These are phyloP conservation scores for Verticillium nubilum DNA, from an alignment of 2,329 filamentous ascomycete species.

Conservation along the genomic window DNA sequence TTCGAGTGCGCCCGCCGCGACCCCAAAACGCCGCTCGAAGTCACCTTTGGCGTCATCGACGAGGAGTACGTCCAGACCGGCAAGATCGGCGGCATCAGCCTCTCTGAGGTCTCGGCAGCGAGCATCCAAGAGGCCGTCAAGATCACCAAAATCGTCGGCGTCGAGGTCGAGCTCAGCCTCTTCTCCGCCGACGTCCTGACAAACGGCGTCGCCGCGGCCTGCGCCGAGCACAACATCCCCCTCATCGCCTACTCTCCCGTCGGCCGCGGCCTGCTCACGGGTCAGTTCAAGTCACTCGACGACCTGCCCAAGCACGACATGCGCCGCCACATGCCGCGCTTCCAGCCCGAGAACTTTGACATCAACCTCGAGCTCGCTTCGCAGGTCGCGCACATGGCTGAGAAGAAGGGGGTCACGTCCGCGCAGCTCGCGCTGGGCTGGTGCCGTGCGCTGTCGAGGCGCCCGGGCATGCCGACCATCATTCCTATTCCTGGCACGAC, in stretches of 20 bases:
- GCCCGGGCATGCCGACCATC: slow-evolving; percentile 49
- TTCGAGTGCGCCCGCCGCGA: slow-evolving; percentile 57
- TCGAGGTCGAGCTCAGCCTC: slow-evolving; percentile 50
- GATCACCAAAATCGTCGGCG: slow-evolving; percentile 37
- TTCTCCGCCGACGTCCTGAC: slow-evolving; percentile 40
- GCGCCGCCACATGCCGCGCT: slow-evolving; percentile 46
- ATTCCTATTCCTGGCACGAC: slow-evolving; percentile 65
- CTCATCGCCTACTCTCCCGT: slow-evolving; percentile 70
- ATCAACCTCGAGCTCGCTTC: slow-evolving; percentile 59
- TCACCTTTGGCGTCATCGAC: slow-evolving; percentile 35
- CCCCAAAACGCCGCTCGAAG: slow-evolving; percentile 35
- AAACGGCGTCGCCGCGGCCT: slow-evolving; percentile 49
- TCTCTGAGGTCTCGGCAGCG: slow-evolving; percentile 45
- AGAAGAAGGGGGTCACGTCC: slow-evolving; percentile 53
- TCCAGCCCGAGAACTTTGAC: slow-evolving; percentile 56
- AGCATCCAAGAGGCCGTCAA: slow-evolving; percentile 44
- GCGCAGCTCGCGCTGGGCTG: slow-evolving; percentile 64
- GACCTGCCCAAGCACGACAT: slow-evolving; percentile 52
- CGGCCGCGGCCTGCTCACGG: slow-evolving; percentile 51
- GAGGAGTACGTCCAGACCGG: slow-evolving; percentile 46
- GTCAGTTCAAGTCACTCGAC: slow-evolving; percentile 42
- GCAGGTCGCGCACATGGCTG: slow-evolving; percentile 52
- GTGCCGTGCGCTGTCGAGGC: slow-evolving; percentile 44
- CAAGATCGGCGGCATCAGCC: slow-evolving; percentile 42
- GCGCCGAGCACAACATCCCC: slow-evolving; percentile 60